A percentile compares a stretch with the other conserved stretches of the same genome.
Evolutionary conservation across 2,329 filamentous ascomycete genomes (phyloP).

Genomic region (Geosmithia putterillii): DNA sequence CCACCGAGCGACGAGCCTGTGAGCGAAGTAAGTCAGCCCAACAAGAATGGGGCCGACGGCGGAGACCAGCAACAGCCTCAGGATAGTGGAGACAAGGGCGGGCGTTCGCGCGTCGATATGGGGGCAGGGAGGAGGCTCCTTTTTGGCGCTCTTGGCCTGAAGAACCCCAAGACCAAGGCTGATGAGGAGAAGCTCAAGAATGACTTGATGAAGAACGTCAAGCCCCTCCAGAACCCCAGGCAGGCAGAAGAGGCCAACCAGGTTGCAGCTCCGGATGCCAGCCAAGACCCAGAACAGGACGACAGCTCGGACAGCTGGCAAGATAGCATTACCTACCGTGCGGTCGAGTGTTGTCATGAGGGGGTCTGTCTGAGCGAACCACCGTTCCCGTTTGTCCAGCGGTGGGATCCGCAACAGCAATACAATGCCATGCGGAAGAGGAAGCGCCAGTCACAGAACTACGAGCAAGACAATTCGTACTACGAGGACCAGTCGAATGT

Average conservation of each 20-base stretch:
- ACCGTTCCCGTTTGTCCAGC: constrained; percentile 80
- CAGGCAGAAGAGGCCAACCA: constrained; percentile 12
- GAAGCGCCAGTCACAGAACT: constrained; percentile 31
- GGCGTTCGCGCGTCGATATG: constrained; percentile 24
- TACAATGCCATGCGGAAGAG: constrained; percentile 28
- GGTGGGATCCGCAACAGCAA: constrained; percentile 71
- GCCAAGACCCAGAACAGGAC: constrained; percentile 4
- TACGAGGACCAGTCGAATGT: constrained; percentile 12
- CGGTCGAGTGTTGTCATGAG: constrained; percentile 74
- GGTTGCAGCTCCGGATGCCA: not conserved
- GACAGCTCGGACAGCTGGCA: constrained; percentile 60
- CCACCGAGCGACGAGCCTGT: not conserved
- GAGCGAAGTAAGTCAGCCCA: not conserved
- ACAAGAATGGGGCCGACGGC: not conserved
- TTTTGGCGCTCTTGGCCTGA: constrained; percentile 60
- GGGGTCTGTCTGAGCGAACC: constrained; percentile 58
- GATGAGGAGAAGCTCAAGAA: constrained; percentile 53
- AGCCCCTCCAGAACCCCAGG: constrained; percentile 23
- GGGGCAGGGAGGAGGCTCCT: constrained; percentile 55
- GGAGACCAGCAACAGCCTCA: not conserved
- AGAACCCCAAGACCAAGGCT: constrained; percentile 53
- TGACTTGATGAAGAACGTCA: constrained; percentile 43
- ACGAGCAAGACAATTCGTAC: constrained; percentile 9
- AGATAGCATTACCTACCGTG: constrained; percentile 59
- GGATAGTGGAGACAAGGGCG: not conserved